phyloP scores from a whole-genome alignment of 164 flowering plant genomes.

The Magnolia sinica region DNA sequence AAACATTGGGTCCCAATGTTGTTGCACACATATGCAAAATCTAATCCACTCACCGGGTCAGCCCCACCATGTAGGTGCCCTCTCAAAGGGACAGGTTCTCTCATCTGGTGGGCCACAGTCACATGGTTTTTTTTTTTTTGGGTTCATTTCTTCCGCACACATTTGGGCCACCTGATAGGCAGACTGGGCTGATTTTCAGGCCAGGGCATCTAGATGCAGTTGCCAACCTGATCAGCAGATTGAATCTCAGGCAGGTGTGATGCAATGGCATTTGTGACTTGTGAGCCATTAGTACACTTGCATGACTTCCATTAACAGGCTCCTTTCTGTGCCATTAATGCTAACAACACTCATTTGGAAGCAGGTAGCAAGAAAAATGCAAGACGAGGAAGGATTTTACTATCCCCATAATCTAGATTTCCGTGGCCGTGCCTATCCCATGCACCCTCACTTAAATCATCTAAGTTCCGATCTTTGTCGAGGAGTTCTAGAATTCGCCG shows the following conservation, averaged over 20 bases:
- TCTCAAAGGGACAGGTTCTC: not conserved
- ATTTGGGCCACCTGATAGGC: not conserved
- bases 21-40: not conserved
- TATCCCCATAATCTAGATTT: conserved; percentile 98
- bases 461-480: conserved; percentile 92
- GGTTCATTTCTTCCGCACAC: not conserved
- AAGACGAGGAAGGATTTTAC: conserved; percentile 90
- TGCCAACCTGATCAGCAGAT: not conserved
- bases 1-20: not conserved
- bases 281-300: not conserved
- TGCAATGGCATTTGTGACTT: not conserved
- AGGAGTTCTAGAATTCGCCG: conserved; percentile 90
- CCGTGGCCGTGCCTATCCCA: conserved; percentile 96
- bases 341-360: conserved; percentile 16
- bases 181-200: not conserved
- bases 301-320: not conserved
- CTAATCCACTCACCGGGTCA: not conserved
- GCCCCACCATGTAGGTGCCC: not conserved
- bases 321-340: not conserved
- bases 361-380: conserved; percentile 91
- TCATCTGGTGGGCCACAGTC: not conserved
- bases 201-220: not conserved
- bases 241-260: not conserved
- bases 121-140: not conserved
- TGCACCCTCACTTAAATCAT: conserved; percentile 96